These are phyloP conservation scores for Ophiognomonia clavigignenti-juglandacearum DNA, from an alignment of 2,329 filamentous ascomycete genomes.

Conservation along the genomic window DNA sequence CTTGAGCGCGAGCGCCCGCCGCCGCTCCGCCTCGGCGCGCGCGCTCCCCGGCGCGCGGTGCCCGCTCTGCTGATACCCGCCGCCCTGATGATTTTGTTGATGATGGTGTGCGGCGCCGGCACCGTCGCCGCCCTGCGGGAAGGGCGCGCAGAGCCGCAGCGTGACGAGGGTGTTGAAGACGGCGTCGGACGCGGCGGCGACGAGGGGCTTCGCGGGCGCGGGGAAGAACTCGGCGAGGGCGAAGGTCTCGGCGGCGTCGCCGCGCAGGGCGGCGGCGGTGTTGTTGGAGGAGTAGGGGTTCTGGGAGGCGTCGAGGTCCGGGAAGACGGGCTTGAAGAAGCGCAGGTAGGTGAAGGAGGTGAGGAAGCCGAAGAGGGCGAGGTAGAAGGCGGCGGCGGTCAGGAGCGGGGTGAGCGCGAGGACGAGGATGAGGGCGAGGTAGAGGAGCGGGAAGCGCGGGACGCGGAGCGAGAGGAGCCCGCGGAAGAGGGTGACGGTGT, in stretches of 20 bases:
- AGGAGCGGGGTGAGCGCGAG: slow-evolving; percentile 53
- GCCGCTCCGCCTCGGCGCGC: slow-evolving; percentile 85
- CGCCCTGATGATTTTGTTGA: no score
- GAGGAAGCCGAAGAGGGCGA: slow-evolving; percentile 77
- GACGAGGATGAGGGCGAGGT: slow-evolving; percentile 69
- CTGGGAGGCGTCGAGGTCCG: slow-evolving; percentile 61
- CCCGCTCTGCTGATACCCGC: slow-evolving; percentile 38
- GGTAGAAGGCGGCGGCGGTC: slow-evolving; percentile 69
- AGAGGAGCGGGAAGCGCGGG: slow-evolving; percentile 62
- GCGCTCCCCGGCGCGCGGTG: slow-evolving; percentile 60
- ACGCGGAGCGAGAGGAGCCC: slow-evolving; percentile 87
- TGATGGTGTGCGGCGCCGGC: slow-evolving; percentile 59
- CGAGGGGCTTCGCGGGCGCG: slow-evolving; percentile 70
- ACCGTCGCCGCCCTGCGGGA: slow-evolving; percentile 75
- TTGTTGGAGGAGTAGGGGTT: slow-evolving; percentile 26
- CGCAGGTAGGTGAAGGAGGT: slow-evolving; percentile 93
- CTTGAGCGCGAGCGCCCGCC: slow-evolving; percentile 82
- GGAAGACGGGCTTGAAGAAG: slow-evolving; percentile 80
- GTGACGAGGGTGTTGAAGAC: slow-evolving; percentile 73
- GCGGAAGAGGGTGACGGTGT: slow-evolving; percentile 91
- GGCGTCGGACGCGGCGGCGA: slow-evolving; percentile 68
- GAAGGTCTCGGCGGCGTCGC: slow-evolving; percentile 94
- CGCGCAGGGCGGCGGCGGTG: slow-evolving; percentile 52
- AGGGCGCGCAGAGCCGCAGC: slow-evolving; percentile 76
- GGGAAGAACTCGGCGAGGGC: slow-evolving; percentile 96